These are phyloP conservation scores for Bisporella sp. DNA, from an alignment of 2,329 filamentous ascomycete genomes.

Conservation along the genomic window DNA sequence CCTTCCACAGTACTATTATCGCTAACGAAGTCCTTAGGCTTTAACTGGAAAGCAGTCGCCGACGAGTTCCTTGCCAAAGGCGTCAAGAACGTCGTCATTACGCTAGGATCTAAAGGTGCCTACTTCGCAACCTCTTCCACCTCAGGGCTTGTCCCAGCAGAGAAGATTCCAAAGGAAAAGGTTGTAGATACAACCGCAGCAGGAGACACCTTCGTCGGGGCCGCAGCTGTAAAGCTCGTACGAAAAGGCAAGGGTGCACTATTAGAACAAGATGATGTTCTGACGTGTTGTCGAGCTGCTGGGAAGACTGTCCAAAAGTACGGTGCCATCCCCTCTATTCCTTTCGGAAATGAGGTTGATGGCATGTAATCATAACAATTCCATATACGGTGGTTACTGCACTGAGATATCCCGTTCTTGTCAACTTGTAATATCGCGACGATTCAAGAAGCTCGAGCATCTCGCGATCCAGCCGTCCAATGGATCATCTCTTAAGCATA, in stretches of 20 bases:
- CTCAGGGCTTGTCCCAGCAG: slow-evolving; percentile 52
- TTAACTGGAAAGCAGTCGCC: slow-evolving; percentile 37
- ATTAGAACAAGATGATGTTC: slow-evolving; percentile 42
- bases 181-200: slow-evolving; percentile 93
- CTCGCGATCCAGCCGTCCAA: no score
- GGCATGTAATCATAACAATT: background rate
- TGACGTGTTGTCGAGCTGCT: slow-evolving; percentile 46
- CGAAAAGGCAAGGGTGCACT: slow-evolving; percentile 26
- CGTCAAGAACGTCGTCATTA: slow-evolving; percentile 73
- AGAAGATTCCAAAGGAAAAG: slow-evolving; percentile 48
- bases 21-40: slow-evolving; percentile 17
- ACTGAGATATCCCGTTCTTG: no score
- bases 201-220: slow-evolving; percentile 90
- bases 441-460: no score
- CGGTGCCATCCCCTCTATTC: slow-evolving; percentile 61
- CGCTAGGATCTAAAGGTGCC: slow-evolving; percentile 74
- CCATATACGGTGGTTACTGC: no score
- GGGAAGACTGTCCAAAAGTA: slow-evolving; percentile 57
- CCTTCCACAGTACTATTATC: no score
- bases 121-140: slow-evolving; percentile 47
- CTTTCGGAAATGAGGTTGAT: slow-evolving; percentile 50
- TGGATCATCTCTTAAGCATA: no score
- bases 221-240: slow-evolving; percentile 71
- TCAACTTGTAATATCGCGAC: no score
- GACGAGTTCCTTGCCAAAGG: slow-evolving; percentile 59